Percentiles rank a stretch among this genome's conserved stretches.
Conservation (phyloP, 2,329 filamentous ascomycete species). For the Alternaria ventricosa region DNA sequence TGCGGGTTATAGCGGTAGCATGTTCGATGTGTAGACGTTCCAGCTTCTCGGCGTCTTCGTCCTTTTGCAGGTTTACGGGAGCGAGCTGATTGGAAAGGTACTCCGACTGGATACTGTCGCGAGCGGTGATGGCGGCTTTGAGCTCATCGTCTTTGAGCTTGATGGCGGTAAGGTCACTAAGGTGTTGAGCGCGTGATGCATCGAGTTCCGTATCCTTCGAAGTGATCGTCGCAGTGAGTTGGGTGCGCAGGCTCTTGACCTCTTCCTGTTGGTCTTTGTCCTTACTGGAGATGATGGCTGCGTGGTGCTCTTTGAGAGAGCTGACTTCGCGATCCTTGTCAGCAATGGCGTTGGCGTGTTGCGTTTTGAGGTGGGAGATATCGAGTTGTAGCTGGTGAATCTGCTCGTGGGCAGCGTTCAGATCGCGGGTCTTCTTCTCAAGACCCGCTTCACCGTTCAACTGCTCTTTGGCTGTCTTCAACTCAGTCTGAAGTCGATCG, state of each 20-base stretch:
- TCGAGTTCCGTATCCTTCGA: neutral
- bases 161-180: no score
- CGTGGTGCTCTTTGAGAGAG: no score
- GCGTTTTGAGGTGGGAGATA: neutral
- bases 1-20: neutral
- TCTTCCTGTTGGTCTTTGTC: no score
- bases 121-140: no score
- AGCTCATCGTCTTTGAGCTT: no score
- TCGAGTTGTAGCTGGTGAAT: neutral
- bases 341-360: neutral
- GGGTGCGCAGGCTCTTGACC: neutral
- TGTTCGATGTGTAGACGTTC: no score
- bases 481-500: neutral
- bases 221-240: neutral
- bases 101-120: no score
- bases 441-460: neutral
- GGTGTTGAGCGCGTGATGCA: neutral
- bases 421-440: neutral
- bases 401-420: neutral
- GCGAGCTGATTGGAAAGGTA: no score
- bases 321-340: no score
- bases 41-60: neutral
- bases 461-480: neutral
- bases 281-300: no score
- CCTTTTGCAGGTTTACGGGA: neutral